Base-by-base conservation (phyloP, 2,329 filamentous ascomycete species). In the Balansia obtecta region DNA sequence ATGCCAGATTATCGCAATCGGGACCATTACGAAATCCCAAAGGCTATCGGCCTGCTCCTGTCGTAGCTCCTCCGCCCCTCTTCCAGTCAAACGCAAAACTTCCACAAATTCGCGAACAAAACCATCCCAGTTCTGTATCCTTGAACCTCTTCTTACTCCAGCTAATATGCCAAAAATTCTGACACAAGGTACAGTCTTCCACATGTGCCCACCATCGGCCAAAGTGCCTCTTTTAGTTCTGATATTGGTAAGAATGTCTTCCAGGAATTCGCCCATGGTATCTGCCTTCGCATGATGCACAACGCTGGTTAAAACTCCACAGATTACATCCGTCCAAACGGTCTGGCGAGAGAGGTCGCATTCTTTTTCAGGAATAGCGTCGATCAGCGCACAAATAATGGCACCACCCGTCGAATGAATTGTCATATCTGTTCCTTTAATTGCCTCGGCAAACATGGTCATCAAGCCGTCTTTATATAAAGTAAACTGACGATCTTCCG, bases 391-490 rank as follows among this genome's bases (percentile, higher is more conserved):
- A 38, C 68, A 66, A 49, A 81, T 69, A 13, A 82, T 71, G 8
- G 74, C 70, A 2, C 75, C 64, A 2, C 76, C 80, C 13, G 74
- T 76, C 2, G 81, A 83, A 58, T 84, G 80, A 45, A 84, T 66
- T 1, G 71, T 74, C 46, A 74, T 60, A 2, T 80, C 79, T 13
- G 80, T 75, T 15, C 80, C 77, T 65, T 85, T 84, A 58, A 80
- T 76, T 9, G 90, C 83, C 65, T 97, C 91, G 4, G 88, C 83
- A 60, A 96, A 88, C 74, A 97, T 83, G 16, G 82, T 86, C 88
- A 95, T 96, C 44, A 96, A 67, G 50, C 91, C 93, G 62, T 94
- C 83, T 55, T 85, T 84, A 63, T 95, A 95, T 13, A 88, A 74
- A 12, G 73, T 71, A 53, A 79, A 79, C 53, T 83, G 76, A 40